Evolutionary conservation across 176 grass and related monocot genomes (phyloP).

Genomic region (Calamus simplicifolius): DNA sequence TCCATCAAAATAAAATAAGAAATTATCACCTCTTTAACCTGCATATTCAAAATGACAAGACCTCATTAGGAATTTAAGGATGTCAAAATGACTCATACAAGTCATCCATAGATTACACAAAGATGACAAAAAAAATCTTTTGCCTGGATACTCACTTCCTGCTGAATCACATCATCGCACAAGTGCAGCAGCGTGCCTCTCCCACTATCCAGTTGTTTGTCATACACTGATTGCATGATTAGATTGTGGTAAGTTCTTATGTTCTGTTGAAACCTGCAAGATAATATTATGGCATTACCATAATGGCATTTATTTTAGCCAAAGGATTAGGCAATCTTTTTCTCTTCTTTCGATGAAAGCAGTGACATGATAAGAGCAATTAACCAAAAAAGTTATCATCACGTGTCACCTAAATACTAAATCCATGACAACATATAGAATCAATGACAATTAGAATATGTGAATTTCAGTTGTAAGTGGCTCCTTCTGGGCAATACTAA

Average conservation of each 20-base stretch:
- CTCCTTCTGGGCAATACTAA: too few species aligned
- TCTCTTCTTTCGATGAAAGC: too few species aligned
- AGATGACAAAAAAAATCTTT: too few species aligned
- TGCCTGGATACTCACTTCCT: conserved; percentile 48
- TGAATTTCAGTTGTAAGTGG: too few species aligned
- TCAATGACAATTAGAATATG: too few species aligned
- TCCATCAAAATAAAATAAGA: conserved; percentile 88
- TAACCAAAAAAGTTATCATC: too few species aligned
- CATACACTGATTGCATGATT: conserved; percentile 94
- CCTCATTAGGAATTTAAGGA: not conserved
- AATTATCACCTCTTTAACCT: conserved; percentile 96
- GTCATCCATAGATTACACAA: too few species aligned
- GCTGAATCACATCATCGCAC: conserved; percentile 95
- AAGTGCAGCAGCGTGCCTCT: conserved; percentile 86
- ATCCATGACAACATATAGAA: too few species aligned
- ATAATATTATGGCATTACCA: not conserved
- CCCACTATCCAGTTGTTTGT: conserved; percentile 96
- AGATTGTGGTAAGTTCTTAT: conserved; percentile 76
- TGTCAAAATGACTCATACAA: not conserved
- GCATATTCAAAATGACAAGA: conserved; percentile 8
- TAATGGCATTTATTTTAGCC: too few species aligned
- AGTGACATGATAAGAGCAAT: too few species aligned
- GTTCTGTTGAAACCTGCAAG: conserved; percentile 77
- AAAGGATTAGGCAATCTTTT: too few species aligned
- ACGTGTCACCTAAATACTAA: too few species aligned